A percentile compares a stretch with the other conserved stretches of the same genome.
phyloP scores from a whole-genome alignment of 805 yeast species.

The Yarrowia bubula region DNA sequence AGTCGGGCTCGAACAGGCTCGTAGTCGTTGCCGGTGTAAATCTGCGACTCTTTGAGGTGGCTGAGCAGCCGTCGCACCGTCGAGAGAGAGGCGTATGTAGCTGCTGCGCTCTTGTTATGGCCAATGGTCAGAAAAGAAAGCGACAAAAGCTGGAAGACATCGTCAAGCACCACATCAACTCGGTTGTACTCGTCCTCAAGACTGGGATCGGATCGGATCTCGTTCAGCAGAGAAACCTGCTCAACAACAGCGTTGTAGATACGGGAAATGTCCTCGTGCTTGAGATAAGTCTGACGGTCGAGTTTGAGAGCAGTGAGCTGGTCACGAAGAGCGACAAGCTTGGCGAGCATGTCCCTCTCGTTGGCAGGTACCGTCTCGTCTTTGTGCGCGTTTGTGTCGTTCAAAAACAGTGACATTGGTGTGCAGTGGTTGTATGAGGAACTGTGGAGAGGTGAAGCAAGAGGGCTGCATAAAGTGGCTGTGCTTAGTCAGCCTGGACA shows the following conservation, averaged over 20 bases:
- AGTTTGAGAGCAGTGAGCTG: constrained; percentile 37
- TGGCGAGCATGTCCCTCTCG: constrained; percentile 37
- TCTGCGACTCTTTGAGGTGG: constrained; percentile 76
- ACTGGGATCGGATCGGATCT: constrained; percentile 38
- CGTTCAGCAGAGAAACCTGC: constrained; percentile 38
- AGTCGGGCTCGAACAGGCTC: constrained; percentile 73
- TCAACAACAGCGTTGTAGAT: constrained; percentile 36
- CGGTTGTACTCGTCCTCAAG: constrained; percentile 37
- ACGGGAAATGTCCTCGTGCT: constrained; percentile 37
- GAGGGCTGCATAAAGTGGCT: neutral
- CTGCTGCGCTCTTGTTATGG: constrained; percentile 83
- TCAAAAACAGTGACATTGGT: neutral
- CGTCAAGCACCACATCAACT: constrained; percentile 78
- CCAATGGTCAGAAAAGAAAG: constrained; percentile 92
- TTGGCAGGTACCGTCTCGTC: constrained; percentile 34
- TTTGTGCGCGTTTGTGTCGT: neutral
- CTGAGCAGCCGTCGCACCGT: constrained; percentile 82
- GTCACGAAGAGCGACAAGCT: constrained; percentile 35
- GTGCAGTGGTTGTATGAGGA: neutral
- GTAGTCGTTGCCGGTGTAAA: constrained; percentile 81
- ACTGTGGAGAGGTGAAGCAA: neutral
- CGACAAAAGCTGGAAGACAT: constrained; percentile 82
- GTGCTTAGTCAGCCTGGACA: neutral
- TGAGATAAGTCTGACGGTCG: constrained; percentile 40
- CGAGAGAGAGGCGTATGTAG: constrained; percentile 83